Conservation (phyloP, 2,329 filamentous ascomycete genomes). For the Trichoderma aggressivum region DNA sequence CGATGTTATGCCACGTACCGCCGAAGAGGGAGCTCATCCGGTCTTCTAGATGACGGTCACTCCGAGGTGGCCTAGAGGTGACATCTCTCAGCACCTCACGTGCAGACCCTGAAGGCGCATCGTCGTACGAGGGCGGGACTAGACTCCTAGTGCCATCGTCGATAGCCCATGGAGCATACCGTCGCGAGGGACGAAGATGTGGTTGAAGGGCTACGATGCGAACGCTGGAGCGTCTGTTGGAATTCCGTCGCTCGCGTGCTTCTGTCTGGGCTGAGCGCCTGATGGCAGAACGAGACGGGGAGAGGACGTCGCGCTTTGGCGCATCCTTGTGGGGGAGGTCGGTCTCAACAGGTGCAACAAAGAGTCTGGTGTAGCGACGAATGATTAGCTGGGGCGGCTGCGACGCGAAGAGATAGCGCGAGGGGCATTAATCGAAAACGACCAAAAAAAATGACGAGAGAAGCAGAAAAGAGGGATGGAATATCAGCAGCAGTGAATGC, state of each 20-base stretch:
- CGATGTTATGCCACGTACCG: conserved; percentile 21
- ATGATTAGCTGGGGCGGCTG: background rate
- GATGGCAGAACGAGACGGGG: conserved; percentile 40
- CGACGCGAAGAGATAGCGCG: background rate
- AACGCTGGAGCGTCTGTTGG: conserved; percentile 25
- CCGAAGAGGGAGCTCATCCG: conserved; percentile 28
- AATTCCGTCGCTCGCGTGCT: conserved; percentile 31
- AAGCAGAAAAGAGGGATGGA: background rate
- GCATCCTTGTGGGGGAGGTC: conserved; percentile 38
- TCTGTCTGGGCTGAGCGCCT: conserved; percentile 36
- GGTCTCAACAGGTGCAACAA: conserved; percentile 45
- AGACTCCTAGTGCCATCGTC: conserved; percentile 16
- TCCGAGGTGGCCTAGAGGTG: conserved; percentile 23
- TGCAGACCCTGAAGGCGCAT: background rate
- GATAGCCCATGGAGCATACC: conserved; percentile 25
- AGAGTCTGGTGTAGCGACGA: conserved; percentile 36
- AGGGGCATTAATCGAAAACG: background rate
- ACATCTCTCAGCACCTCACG: conserved; percentile 26
- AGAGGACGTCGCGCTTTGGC: conserved; percentile 29
- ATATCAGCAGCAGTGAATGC: background rate
- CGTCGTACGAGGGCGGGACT: background rate
- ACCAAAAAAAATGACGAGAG: background rate
- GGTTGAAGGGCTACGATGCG: conserved; percentile 30
- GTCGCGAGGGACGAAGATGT: conserved; percentile 23
- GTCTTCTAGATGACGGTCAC: conserved; percentile 28